Percentiles rank a stretch among this genome's conserved stretches.
phyloP scores from a whole-genome alignment of 495 filamentous ascomycete genomes.

The Baudoinia panamericana region DNA sequence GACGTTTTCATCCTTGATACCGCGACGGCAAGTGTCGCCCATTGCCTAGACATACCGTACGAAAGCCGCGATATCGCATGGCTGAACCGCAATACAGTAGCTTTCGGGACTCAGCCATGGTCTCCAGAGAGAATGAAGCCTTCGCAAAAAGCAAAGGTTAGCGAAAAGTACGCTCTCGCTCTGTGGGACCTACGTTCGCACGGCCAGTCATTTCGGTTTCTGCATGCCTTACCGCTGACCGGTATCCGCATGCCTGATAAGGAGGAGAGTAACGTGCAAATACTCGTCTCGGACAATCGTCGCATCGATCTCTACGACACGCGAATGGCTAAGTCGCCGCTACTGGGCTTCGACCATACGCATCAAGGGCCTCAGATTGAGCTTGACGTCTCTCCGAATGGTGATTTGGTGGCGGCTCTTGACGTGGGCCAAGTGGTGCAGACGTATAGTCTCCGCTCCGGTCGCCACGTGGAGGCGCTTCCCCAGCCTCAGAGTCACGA shows the following conservation, averaged over 20 bases:
- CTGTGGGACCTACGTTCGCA: constrained; percentile 6
- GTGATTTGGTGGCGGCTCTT: constrained; percentile 1
- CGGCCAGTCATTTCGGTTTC: background rate
- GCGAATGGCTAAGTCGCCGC: constrained; percentile 2
- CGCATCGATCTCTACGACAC: constrained; percentile 10
- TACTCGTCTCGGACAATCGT: constrained; percentile 7
- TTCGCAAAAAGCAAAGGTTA: background rate
- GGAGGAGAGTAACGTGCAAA: background rate
- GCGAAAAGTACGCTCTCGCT: background rate
- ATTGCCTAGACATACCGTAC: background rate
- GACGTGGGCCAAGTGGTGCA: constrained; percentile 7
- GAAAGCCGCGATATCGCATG: constrained; percentile 2
- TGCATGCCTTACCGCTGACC: background rate
- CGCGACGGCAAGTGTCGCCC: background rate
- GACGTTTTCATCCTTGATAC: background rate
- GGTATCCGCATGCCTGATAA: constrained; percentile 1
- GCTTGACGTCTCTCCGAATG: background rate
- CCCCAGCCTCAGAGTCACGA: background rate
- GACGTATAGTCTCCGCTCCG: constrained; percentile 1
- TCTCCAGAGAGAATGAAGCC: background rate
- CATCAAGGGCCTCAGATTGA: constrained; percentile 10
- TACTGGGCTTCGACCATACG: background rate
- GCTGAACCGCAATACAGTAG: background rate
- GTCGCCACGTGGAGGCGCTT: background rate
- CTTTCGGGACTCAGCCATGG: no score